Evolutionary conservation across 805 yeast genomes (phyloP).

Genomic region (Saccharomycopsis amapae): DNA sequence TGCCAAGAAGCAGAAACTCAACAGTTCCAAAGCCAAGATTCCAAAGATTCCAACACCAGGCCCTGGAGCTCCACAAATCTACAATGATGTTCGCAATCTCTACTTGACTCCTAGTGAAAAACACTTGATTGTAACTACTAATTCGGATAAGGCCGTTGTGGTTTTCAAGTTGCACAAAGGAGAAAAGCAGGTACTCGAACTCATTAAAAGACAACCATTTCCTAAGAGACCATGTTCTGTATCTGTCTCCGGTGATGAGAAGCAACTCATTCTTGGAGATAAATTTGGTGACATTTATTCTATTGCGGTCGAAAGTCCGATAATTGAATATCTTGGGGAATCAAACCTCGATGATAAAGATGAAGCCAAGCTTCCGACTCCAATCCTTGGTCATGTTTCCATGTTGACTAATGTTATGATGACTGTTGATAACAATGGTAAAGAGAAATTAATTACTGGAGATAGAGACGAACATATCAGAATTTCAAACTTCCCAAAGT

Average conservation of each 20-base stretch:
- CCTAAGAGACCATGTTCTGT: constrained; percentile 93
- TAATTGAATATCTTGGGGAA: constrained; percentile 20
- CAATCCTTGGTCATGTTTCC: constrained; percentile 92
- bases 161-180: constrained; percentile 39
- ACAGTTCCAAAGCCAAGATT: constrained; percentile 26
- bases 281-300: constrained; percentile 93
- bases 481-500: constrained; percentile 69
- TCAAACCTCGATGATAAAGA: constrained; percentile 29
- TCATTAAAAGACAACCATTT: constrained; percentile 65
- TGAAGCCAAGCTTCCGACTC: constrained; percentile 42
- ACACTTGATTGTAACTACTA: constrained; percentile 62
- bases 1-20: constrained; percentile 22
- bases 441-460: constrained; percentile 54
- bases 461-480: constrained; percentile 97
- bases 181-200: constrained; percentile 33
- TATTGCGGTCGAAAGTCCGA: constrained; percentile 35
- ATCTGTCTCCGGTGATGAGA: constrained; percentile 45
- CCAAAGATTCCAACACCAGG: constrained; percentile 58
- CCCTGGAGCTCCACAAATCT: constrained; percentile 60
- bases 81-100: constrained; percentile 62
- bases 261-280: constrained; percentile 66
- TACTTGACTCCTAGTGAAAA: constrained; percentile 45
- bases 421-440: constrained; percentile 31
- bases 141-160: constrained; percentile 74
- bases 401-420: constrained; percentile 78